phyloP scores from a whole-genome alignment of 2,329 filamentous ascomycete genomes.

The Neophaeococcomyces aloes region DNA sequence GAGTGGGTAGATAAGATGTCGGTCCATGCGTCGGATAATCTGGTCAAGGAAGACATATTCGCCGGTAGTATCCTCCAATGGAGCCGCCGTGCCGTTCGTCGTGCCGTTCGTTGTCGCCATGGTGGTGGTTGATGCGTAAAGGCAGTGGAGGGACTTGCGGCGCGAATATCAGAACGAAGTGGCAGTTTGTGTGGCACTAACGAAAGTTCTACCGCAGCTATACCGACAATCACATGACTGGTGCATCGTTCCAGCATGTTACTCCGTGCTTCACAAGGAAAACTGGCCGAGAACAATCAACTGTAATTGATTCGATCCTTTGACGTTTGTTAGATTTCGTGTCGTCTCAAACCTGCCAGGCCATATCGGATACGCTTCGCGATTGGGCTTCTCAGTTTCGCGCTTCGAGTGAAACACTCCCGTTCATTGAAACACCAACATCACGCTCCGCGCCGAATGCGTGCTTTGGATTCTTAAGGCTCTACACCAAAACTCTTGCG shows the following conservation, averaged over 20 bases:
- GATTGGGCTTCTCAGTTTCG: too few species aligned
- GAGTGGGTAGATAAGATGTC: conserved; percentile 91
- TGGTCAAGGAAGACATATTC: conserved; percentile 76
- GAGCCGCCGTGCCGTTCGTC: conserved; percentile 5
- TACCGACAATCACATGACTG: background rate
- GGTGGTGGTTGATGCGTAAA: background rate
- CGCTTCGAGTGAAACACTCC: too few species aligned
- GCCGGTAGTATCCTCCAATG: conserved; percentile 43
- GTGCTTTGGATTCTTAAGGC: too few species aligned
- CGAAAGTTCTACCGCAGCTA: conserved; percentile 2
- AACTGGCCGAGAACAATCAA: too few species aligned
- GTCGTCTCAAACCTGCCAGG: too few species aligned
- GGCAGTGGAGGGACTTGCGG: background rate
- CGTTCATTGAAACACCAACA: too few species aligned
- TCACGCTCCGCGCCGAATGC: too few species aligned
- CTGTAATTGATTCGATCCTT: too few species aligned
- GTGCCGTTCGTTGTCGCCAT: conserved; percentile 11
- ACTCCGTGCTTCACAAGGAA: too few species aligned
- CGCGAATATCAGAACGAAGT: background rate
- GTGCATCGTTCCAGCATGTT: background rate
- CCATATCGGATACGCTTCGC: too few species aligned
- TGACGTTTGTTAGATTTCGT: too few species aligned
- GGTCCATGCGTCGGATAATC: conserved; percentile 83
- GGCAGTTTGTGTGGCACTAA: conserved; percentile 1
- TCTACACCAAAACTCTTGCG: too few species aligned